Conservation (phyloP, 2,329 filamentous ascomycete species). For the Ophiostoma tasmaniense region DNA sequence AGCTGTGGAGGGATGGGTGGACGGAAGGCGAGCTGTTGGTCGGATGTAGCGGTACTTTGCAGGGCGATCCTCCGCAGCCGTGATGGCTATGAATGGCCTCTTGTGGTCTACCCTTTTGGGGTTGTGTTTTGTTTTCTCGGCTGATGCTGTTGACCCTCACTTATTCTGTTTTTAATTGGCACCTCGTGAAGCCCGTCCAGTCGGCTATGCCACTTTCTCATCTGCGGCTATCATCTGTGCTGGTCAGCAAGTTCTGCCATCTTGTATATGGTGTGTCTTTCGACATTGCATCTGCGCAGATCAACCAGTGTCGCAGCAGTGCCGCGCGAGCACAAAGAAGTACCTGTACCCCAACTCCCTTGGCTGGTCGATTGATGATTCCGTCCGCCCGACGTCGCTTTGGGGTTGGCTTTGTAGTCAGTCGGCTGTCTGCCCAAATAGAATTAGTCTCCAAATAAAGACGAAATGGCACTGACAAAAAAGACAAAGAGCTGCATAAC, state of each 20-base stretch:
- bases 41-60: constrained; percentile 14
- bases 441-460: neutral
- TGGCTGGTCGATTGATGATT: constrained; percentile 12
- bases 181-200: neutral
- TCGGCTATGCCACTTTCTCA: neutral
- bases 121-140: neutral
- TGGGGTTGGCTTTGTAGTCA: neutral
- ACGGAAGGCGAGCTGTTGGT: constrained; percentile 14
- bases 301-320: neutral
- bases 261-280: neutral
- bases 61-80: neutral
- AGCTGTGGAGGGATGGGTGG: constrained; percentile 9
- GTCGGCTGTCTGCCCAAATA: neutral
- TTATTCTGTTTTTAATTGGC: neutral
- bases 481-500: neutral
- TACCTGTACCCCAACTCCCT: constrained; percentile 4
- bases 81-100: neutral
- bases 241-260: neutral
- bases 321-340: neutral
- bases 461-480: neutral
- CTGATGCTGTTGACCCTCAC: neutral
- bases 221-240: neutral
- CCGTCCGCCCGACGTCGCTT: constrained; percentile 21
- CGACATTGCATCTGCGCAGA: neutral
- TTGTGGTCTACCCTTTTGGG: neutral